Evolutionary conservation across 208 protist genomes (phyloP).

Genomic region (Crithidia mellificae): DNA sequence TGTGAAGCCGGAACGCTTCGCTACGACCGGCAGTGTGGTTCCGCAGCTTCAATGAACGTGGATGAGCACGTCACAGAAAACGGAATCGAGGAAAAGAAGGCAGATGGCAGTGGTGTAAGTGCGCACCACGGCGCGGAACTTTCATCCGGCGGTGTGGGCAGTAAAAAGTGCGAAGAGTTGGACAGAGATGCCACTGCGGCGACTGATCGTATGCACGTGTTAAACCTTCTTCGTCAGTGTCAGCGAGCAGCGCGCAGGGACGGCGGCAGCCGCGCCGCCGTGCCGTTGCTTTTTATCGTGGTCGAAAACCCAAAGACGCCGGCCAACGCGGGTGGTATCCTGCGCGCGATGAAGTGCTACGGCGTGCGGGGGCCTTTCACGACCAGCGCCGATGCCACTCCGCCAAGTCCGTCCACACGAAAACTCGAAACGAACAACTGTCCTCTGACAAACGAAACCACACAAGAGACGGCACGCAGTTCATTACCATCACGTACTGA

Average conservation of each 20-base stretch:
- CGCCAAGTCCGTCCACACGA: not conserved
- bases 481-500: too few species aligned
- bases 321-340: slow-evolving; percentile 63
- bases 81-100: not conserved
- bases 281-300: slow-evolving; percentile 50
- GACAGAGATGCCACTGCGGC: too few species aligned
- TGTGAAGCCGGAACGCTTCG: slow-evolving; percentile 26
- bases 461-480: not conserved
- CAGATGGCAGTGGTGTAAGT: too few species aligned
- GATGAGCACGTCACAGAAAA: not conserved
- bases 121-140: too few species aligned
- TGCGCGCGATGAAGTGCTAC: slow-evolving; percentile 64
- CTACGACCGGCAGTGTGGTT: slow-evolving; percentile 7
- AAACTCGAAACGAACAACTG: too few species aligned
- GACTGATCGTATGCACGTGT: not conserved
- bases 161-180: too few species aligned
- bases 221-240: slow-evolving; percentile 7
- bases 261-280: not conserved
- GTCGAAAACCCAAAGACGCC: slow-evolving; percentile 78
- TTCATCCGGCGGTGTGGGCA: too few species aligned
- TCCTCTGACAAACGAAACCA: too few species aligned
- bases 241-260: slow-evolving; percentile 9
- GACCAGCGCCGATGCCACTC: not conserved
- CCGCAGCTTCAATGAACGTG: not conserved
- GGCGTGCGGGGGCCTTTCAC: slow-evolving; percentile 20